phyloP scores from a whole-genome alignment of 352 stramenopile species.

The Peronospora belbahrii region DNA sequence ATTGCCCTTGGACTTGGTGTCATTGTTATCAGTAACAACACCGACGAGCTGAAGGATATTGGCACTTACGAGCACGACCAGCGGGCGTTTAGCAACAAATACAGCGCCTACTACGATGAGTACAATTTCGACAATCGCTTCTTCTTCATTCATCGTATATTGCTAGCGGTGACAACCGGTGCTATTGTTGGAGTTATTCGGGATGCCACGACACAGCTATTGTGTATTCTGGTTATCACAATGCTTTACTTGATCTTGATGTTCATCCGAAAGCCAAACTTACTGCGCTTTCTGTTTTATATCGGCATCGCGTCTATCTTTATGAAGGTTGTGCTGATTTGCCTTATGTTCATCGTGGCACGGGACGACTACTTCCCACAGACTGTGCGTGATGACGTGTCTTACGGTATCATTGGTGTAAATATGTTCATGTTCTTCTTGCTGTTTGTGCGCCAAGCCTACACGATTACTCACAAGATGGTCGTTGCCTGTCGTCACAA shows the following conservation, averaged over 20 bases:
- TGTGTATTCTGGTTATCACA: constrained; percentile 62
- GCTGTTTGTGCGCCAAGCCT: constrained; percentile 70
- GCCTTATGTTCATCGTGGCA: constrained; percentile 72
- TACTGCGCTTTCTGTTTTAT: constrained; percentile 80
- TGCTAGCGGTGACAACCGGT: constrained; percentile 62
- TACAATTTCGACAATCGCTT: constrained; percentile 87
- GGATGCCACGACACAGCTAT: constrained; percentile 61
- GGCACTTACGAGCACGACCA: constrained; percentile 73
- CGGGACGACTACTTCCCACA: constrained; percentile 79
- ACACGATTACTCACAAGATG: constrained; percentile 72
- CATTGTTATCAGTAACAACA: constrained; percentile 55
- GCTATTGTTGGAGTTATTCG: constrained; percentile 63
- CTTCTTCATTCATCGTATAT: constrained; percentile 78
- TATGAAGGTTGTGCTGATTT: constrained; percentile 75
- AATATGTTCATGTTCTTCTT: constrained; percentile 82
- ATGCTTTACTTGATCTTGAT: constrained; percentile 66
- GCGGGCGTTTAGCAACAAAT: constrained; percentile 70
- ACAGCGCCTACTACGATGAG: constrained; percentile 84
- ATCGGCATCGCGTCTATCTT: constrained; percentile 70
- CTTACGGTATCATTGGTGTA: constrained; percentile 79
- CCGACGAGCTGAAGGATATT: constrained; percentile 62
- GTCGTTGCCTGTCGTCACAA: constrained; percentile 35
- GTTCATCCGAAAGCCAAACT: constrained; percentile 60
- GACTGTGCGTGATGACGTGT: constrained; percentile 66
- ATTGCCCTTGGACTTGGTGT: constrained; percentile 62